These are phyloP conservation scores for Phialemonium atrogriseum DNA, from an alignment of 2,329 filamentous ascomycete species.

Conservation along the genomic window DNA sequence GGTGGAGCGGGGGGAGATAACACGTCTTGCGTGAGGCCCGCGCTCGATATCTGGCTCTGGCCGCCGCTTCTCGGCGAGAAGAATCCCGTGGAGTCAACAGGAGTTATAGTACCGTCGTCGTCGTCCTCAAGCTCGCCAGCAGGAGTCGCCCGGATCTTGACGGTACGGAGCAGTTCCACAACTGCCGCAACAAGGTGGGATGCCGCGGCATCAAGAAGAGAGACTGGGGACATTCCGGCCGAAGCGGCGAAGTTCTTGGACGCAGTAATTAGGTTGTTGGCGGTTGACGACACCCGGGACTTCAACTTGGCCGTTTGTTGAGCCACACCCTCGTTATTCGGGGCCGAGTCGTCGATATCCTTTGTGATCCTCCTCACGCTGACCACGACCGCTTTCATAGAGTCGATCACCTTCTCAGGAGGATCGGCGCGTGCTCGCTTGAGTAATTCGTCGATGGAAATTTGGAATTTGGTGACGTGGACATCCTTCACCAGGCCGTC, in stretches of 20 bases:
- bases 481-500: constrained; percentile 81
- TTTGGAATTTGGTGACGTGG: constrained; percentile 90
- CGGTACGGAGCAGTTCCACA: constrained; percentile 73
- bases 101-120: constrained; percentile 58
- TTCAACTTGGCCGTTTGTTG: constrained; percentile 64
- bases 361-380: constrained; percentile 78
- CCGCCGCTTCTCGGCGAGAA: constrained; percentile 49
- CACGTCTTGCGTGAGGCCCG: constrained; percentile 27
- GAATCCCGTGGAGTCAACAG: constrained; percentile 60
- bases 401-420: constrained; percentile 67
- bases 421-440: constrained; percentile 66
- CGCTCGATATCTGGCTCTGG: constrained; percentile 20
- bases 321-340: constrained; percentile 42
- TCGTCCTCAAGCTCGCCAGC: constrained; percentile 70
- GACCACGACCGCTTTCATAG: constrained; percentile 79
- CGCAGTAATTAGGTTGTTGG: constrained; percentile 92
- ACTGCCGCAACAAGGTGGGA: constrained; percentile 81
- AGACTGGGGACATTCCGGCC: constrained; percentile 83
- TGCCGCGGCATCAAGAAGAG: constrained; percentile 83
- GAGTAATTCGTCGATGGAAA: constrained; percentile 85
- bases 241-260: constrained; percentile 84
- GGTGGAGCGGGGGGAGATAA: constrained; percentile 40
- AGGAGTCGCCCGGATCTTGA: constrained; percentile 75
- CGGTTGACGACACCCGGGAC: constrained; percentile 78
- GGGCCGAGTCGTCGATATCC: constrained; percentile 57